These are phyloP conservation scores for Ustilago sp. DNA, from an alignment of 1,284 basidiomycete species.

Conservation along the genomic window DNA sequence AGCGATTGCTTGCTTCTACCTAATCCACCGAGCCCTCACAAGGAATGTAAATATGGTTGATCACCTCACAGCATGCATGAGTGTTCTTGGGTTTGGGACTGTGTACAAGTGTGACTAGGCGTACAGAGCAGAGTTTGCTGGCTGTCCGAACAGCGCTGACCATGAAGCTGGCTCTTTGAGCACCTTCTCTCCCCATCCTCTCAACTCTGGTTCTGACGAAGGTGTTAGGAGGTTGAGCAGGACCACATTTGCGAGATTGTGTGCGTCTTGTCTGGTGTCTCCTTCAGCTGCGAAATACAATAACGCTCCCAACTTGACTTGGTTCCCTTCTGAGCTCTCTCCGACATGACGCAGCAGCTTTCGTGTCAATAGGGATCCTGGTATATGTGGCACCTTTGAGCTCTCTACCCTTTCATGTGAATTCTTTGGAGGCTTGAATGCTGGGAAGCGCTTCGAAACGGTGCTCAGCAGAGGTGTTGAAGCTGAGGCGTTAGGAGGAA, in stretches of 20 bases:
- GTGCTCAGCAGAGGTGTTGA: conserved; percentile 10
- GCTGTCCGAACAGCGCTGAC: conserved; percentile 32
- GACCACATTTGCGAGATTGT: conserved; percentile 32
- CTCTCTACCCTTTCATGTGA: neutral
- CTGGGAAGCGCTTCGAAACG: conserved; percentile 1
- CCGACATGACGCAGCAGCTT: conserved; percentile 26
- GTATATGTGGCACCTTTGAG: conserved; percentile 39
- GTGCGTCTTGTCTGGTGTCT: conserved; percentile 60
- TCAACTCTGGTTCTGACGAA: neutral
- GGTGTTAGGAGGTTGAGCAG: conserved; percentile 23
- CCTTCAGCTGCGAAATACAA: conserved; percentile 62
- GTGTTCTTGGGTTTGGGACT: neutral
- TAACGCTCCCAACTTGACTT: conserved; percentile 24
- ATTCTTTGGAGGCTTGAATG: conserved; percentile 9
- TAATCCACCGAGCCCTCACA: neutral
- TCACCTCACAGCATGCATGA: neutral
- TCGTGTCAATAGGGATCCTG: conserved; percentile 42
- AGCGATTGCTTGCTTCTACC: conserved; percentile 54
- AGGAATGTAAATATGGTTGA: conserved; percentile 10
- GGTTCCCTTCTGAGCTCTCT: neutral
- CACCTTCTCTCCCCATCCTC: neutral
- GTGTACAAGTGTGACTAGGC: conserved; percentile 19
- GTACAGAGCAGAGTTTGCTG: conserved; percentile 27
- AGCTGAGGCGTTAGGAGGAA: conserved; percentile 17
- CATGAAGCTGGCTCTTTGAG: conserved; percentile 30